These are phyloP conservation scores for Elasticomyces elasticus DNA, from an alignment of 495 filamentous ascomycete genomes.

Conservation along the genomic window DNA sequence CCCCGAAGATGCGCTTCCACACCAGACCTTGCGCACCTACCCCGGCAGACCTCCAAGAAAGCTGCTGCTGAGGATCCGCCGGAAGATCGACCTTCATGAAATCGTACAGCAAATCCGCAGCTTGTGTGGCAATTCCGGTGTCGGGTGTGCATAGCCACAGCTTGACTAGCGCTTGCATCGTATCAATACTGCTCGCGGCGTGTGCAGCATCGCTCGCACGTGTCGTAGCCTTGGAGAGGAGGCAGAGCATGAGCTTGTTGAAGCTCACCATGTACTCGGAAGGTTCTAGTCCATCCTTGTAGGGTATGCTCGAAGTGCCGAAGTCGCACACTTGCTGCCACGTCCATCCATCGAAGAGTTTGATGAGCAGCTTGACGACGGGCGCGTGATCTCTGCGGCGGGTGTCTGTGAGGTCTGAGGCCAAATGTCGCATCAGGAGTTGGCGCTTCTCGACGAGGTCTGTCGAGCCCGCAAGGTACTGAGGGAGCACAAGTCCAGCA, in stretches of 20 bases:
- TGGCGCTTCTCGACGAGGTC: neutral
- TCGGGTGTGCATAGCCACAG: conserved; percentile 63
- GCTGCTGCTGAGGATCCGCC: conserved; percentile 24
- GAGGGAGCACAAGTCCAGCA: conserved; percentile 11
- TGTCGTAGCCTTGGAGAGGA: conserved; percentile 61
- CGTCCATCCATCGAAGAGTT: conserved; percentile 42
- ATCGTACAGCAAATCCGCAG: conserved; percentile 53
- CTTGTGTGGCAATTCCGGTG: conserved; percentile 64
- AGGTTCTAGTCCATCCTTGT: conserved; percentile 39
- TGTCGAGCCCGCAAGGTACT: neutral
- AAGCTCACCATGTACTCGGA: conserved; percentile 45
- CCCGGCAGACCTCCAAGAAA: conserved; percentile 25
- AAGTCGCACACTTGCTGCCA: conserved; percentile 45
- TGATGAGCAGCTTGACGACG: conserved; percentile 41
- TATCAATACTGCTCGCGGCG: conserved; percentile 52
- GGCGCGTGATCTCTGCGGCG: conserved; percentile 40
- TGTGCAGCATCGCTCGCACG: conserved; percentile 54
- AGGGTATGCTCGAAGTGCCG: conserved; percentile 38
- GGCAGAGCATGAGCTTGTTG: conserved; percentile 58
- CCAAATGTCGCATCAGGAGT: conserved; percentile 9
- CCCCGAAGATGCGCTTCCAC: conserved; percentile 62
- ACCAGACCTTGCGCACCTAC: conserved; percentile 53
- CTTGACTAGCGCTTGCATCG: conserved; percentile 52
- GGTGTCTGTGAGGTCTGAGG: conserved; percentile 21
- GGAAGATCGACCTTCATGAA: conserved; percentile 56